Evolutionary conservation across 495 filamentous ascomycete genomes (phyloP), one percentile per base, ranked within the genome.

Genomic region (Entonaema liquescens): DNA sequence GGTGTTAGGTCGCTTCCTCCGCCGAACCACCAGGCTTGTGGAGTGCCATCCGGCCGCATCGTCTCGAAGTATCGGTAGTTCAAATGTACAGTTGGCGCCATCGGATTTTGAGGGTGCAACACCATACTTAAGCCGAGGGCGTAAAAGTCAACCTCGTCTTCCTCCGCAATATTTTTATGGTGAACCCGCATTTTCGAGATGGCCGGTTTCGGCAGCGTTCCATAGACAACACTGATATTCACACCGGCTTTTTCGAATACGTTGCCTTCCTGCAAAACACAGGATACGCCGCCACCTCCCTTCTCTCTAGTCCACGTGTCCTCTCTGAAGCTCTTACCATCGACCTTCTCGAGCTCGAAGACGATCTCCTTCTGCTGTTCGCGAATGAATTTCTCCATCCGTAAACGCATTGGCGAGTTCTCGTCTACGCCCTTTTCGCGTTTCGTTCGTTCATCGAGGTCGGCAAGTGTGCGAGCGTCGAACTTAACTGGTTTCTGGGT

Each of bases 1-100:
- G 95, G 95, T 7, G 95, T 99, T 56, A 99, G 80, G 82, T 99
- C 95, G 5, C 92, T 94, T 28, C 95, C 95, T 23, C 95, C 95
- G 47, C 95, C 95, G 69, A 97, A 99, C 95, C 95, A 99, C 96
- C 96, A 99, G 1, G 91, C 86, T 53, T 93, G 90, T 15, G 92
- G 88, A 5, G 83, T 86, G 8, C 91, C 91, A 68, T 91, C 88
- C 7, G 85, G 80, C 65, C 91, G 91, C 74, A 90, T 89, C 6
- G 95, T 99, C 83, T 99, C 95, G 76, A 99, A 99, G 83, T 99
- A 99, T 3, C 95, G 88, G 84, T 99, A 99, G 84, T 99, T 99
- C 66, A 99, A 85, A 79, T 99, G 95, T 21, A 99, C 94, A 0
- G 95, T 99, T 0, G 95, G 95, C 19, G 94, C 95, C 90, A 96